Evolutionary conservation across 2,329 filamentous ascomycete species (phyloP).

Genomic region (Alternaria viburni): DNA sequence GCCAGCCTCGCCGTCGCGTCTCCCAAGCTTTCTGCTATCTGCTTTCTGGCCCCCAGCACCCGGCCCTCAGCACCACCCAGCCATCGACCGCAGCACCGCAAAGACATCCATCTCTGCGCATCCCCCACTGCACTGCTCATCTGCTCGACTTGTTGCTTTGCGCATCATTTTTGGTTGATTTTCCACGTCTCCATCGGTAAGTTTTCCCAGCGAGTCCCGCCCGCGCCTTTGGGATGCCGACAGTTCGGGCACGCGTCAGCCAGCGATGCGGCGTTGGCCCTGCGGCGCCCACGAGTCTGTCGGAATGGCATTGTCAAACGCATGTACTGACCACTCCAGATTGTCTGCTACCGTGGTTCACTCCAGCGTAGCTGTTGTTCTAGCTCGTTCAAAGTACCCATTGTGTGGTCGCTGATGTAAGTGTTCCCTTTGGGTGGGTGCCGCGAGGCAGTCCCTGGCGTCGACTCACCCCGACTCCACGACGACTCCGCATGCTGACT

Average conservation of each 20-base stretch:
- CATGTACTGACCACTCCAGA: slow-evolving; percentile 17
- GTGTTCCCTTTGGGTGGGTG: slow-evolving; percentile 20
- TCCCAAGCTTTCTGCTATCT: background rate
- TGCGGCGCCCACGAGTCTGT: slow-evolving; percentile 17
- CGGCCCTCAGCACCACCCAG: background rate
- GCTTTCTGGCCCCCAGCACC: slow-evolving; percentile 3
- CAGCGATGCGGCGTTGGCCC: slow-evolving; percentile 16
- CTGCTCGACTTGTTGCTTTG: background rate
- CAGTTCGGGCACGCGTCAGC: slow-evolving; percentile 15
- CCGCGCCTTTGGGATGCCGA: slow-evolving; percentile 17
- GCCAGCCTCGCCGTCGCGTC: slow-evolving; percentile 2
- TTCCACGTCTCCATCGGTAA: slow-evolving; percentile 9
- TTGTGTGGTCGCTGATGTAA: slow-evolving; percentile 11
- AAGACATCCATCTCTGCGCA: background rate
- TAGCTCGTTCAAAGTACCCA: slow-evolving; percentile 4
- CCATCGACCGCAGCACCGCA: background rate
- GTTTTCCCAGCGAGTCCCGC: slow-evolving; percentile 9
- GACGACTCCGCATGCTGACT: slow-evolving; percentile 20
- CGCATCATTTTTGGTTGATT: background rate
- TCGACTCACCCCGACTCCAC: slow-evolving; percentile 12
- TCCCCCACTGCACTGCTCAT: background rate
- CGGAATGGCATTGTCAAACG: slow-evolving; percentile 3
- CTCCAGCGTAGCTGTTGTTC: slow-evolving; percentile 10
- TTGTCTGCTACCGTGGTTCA: slow-evolving; percentile 22
- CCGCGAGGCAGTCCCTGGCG: slow-evolving; percentile 9